Evolutionary conservation across 2,329 filamentous ascomycete genomes (phyloP).

Genomic region (Pestalotiopsis sp.): DNA sequence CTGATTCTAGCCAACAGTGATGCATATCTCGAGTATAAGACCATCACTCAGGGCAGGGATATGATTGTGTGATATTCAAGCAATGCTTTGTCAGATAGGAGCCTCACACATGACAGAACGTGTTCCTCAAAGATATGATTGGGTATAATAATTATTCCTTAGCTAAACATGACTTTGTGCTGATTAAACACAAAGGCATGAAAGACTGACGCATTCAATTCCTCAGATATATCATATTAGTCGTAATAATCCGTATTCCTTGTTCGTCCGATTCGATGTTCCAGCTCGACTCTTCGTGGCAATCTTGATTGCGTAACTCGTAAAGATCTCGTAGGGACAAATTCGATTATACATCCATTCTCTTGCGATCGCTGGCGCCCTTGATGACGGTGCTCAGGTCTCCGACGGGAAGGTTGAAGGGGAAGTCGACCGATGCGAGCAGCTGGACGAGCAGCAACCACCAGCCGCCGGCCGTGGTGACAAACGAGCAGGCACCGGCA

Average conservation of each 20-base stretch:
- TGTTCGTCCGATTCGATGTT: not conserved
- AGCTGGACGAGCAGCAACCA: conserved; percentile 22
- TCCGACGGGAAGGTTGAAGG: conserved; percentile 21
- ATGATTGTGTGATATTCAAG: not conserved
- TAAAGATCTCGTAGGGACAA: not conserved
- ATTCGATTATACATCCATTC: not conserved
- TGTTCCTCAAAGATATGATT: not conserved
- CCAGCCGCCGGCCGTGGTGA: conserved; percentile 22
- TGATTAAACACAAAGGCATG: not conserved
- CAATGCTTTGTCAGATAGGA: not conserved
- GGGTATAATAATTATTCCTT: not conserved
- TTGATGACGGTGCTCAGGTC: conserved; percentile 23
- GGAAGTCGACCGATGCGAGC: conserved; percentile 23
- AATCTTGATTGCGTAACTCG: not conserved
- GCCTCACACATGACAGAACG: not conserved
- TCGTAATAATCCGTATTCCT: not conserved
- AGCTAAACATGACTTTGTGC: not conserved
- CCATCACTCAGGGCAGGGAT: not conserved
- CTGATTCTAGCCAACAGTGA: not conserved
- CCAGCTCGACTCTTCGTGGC: not conserved
- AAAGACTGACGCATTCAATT: not conserved
- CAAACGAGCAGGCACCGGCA: conserved; percentile 21
- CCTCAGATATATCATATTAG: not conserved
- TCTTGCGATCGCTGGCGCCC: conserved; percentile 16
- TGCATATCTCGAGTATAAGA: not conserved